Percentiles rank a stretch among this genome's conserved stretches.
Conservation (phyloP, 2,329 filamentous ascomycete species). For the Colletotrichum sojae region DNA sequence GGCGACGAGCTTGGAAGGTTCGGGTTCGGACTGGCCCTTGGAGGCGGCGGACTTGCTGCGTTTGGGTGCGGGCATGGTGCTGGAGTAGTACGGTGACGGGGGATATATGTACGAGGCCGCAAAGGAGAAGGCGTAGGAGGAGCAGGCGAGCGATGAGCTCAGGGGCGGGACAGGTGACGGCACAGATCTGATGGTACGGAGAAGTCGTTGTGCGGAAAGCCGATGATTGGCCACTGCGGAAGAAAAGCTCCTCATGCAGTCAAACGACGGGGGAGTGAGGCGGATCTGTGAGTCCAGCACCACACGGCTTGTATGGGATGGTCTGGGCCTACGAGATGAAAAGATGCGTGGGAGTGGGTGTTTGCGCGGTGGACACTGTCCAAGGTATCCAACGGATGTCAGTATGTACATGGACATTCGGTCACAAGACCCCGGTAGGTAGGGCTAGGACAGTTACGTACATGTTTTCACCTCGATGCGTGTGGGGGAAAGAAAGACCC, state of each 20-base stretch:
- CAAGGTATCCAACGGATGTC: background rate
- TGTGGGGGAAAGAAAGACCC: background rate
- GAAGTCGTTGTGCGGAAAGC: background rate
- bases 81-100: background rate
- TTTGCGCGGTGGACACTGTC: conserved; percentile 5
- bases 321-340: background rate
- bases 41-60: conserved; percentile 51
- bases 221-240: conserved; percentile 36
- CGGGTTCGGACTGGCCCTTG: conserved; percentile 16
- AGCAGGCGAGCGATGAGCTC: conserved; percentile 19
- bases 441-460: background rate
- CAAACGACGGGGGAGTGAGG: conserved; percentile 4
- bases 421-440: background rate
- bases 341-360: conserved; percentile 13
- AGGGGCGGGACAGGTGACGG: conserved; percentile 25
- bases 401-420: conserved; percentile 10
- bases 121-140: background rate
- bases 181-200: conserved; percentile 15
- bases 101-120: background rate
- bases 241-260: conserved; percentile 42
- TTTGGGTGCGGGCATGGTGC: conserved; percentile 47
- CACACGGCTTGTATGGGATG: background rate
- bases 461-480: background rate
- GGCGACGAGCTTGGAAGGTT: conserved; percentile 4
- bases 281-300: conserved; percentile 18